Evolutionary conservation across 2,329 filamentous ascomycete species (phyloP).

Genomic region (Orbilia brochopaga): DNA sequence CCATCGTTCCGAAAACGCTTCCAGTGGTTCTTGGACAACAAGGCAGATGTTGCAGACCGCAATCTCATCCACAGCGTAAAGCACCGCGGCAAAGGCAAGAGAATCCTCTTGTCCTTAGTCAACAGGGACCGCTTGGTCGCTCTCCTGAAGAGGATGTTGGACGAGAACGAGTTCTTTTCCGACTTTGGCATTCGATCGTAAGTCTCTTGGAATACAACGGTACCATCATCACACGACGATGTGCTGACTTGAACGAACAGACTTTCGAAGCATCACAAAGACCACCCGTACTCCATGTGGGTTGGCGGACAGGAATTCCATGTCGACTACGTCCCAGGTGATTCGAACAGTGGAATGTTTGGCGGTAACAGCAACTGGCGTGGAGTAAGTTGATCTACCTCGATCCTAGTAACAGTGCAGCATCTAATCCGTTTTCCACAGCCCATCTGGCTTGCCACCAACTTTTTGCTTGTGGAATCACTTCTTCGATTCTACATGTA

Average conservation of each 20-base stretch:
- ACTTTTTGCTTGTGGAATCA: conserved; percentile 91
- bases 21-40: conserved; percentile 91
- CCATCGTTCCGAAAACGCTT: conserved; percentile 91
- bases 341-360: conserved; percentile 93
- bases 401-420: background rate
- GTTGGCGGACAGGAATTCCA: conserved; percentile 89
- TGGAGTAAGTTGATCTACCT: conserved; percentile 60
- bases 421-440: conserved; percentile 20
- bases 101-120: conserved; percentile 85
- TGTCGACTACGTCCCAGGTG: conserved; percentile 89
- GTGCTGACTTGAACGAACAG: conserved; percentile 35
- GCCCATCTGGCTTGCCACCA: conserved; percentile 94
- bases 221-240: background rate
- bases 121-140: conserved; percentile 90
- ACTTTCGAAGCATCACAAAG: conserved; percentile 86
- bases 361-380: conserved; percentile 98
- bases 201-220: conserved; percentile 9
- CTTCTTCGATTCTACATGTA: conserved; percentile 96
- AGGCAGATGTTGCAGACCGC: conserved; percentile 82
- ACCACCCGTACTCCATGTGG: conserved; percentile 91
- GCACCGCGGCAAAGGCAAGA: conserved; percentile 86
- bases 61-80: conserved; percentile 95
- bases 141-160: conserved; percentile 88
- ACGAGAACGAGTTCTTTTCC: conserved; percentile 90
- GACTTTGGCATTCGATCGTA: conserved; percentile 83